Evolutionary conservation across 2,329 filamentous ascomycete species (phyloP).

Genomic region (Penicillium sp.): DNA sequence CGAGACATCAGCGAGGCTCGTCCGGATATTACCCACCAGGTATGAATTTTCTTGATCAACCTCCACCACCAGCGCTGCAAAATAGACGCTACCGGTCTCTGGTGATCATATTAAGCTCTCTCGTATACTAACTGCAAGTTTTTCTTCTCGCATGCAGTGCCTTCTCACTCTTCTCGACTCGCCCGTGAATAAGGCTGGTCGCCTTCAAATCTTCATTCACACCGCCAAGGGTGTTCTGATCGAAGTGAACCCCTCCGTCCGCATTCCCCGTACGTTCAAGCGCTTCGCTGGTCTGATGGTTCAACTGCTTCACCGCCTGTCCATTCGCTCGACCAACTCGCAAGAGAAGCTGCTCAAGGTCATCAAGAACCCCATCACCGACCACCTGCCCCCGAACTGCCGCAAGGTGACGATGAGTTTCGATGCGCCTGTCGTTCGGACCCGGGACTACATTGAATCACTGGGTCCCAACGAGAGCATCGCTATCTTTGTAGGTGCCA

Average conservation of each 20-base stretch:
- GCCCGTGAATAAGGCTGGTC: constrained; percentile 96
- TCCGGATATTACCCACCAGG: constrained; percentile 98
- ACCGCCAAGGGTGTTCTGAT: constrained; percentile 96
- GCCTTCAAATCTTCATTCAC: constrained; percentile 96
- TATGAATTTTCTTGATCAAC: constrained; percentile 40
- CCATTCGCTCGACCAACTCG: constrained; percentile 92
- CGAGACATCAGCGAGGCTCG: constrained; percentile 95
- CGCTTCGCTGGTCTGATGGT: constrained; percentile 98
- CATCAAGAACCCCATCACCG: constrained; percentile 95
- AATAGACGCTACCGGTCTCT: background rate
- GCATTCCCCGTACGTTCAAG: constrained; percentile 97
- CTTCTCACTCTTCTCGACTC: constrained; percentile 95
- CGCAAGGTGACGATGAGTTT: constrained; percentile 96
- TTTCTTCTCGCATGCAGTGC: constrained; percentile 57
- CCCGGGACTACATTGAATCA: constrained; percentile 79
- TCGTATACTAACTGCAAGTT: background rate
- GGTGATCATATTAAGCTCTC: background rate
- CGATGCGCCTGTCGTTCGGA: constrained; percentile 78
- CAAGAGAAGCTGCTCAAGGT: constrained; percentile 97
- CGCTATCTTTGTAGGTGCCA: constrained; percentile 95
- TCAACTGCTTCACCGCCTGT: constrained; percentile 88
- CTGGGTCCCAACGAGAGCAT: constrained; percentile 82
- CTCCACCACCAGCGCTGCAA: background rate
- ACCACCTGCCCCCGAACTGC: constrained; percentile 93
- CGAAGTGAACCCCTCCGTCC: constrained; percentile 94